Percentiles rank a stretch among this genome's conserved stretches.
phyloP scores from a whole-genome alignment of 2,329 filamentous ascomycete species.

The Microdochium bolleyi region DNA sequence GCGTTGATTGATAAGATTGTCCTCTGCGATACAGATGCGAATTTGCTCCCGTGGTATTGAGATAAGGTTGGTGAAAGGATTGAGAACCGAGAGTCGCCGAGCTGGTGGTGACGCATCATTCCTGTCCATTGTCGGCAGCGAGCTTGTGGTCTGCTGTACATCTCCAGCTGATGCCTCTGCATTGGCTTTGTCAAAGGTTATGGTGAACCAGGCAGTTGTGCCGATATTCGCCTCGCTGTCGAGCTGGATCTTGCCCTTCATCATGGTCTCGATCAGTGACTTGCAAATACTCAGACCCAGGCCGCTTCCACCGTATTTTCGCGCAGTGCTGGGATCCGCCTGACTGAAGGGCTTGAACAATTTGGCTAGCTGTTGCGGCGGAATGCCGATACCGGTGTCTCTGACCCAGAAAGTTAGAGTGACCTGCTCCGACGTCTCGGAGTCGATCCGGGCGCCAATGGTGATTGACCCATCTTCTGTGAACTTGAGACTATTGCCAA shows the following conservation, averaged over 20 bases:
- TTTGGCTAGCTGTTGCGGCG: slow-evolving; percentile 71
- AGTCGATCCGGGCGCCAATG: slow-evolving; percentile 66
- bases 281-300: slow-evolving; percentile 92
- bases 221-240: slow-evolving; percentile 67
- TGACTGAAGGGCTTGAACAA: slow-evolving; percentile 91
- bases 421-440: slow-evolving; percentile 61
- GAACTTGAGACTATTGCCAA: slow-evolving; percentile 92
- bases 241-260: slow-evolving; percentile 77
- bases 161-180: slow-evolving; percentile 51
- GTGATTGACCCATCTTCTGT: slow-evolving; percentile 82
- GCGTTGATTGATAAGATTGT: slow-evolving; percentile 90
- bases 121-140: slow-evolving; percentile 32
- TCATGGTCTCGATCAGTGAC: slow-evolving; percentile 85
- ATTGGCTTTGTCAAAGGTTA: slow-evolving; percentile 78
- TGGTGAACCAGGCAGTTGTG: slow-evolving; percentile 68
- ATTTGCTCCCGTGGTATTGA: slow-evolving; percentile 69
- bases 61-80: slow-evolving; percentile 58
- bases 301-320: slow-evolving; percentile 87
- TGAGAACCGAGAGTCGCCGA: slow-evolving; percentile 29
- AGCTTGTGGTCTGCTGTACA: slow-evolving; percentile 25
- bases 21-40: slow-evolving; percentile 87
- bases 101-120: slow-evolving; percentile 20
- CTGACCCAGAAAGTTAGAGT: slow-evolving; percentile 78
- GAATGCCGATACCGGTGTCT: slow-evolving; percentile 89
- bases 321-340: slow-evolving; percentile 81